A percentile compares a stretch with the other conserved stretches of the same genome.
These are phyloP conservation scores for Ceratobasidium papillatum DNA, from an alignment of 1,284 basidiomycete genomes.

Conservation along the genomic window DNA sequence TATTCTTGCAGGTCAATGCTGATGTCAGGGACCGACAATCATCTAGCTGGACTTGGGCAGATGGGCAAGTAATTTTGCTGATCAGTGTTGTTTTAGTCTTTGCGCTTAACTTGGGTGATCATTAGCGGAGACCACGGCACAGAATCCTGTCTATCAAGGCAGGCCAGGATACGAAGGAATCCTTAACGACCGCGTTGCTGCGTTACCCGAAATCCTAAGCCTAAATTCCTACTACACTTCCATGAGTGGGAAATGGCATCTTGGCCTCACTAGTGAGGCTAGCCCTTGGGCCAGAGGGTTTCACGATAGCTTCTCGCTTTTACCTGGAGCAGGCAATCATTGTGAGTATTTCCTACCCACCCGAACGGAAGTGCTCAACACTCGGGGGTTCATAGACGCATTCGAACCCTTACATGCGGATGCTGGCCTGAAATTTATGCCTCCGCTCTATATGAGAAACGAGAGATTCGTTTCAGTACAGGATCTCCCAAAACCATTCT, in stretches of 20 bases:
- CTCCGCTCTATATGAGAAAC: conserved; percentile 13
- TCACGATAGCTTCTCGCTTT: background rate
- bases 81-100: background rate
- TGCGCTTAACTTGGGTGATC: background rate
- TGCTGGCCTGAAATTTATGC: background rate
- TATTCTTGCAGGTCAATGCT: background rate
- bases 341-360: background rate
- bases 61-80: background rate
- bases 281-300: conserved; percentile 22
- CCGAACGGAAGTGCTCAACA: too few relatives aligned
- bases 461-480: background rate
- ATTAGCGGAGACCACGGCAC: conserved; percentile 3
- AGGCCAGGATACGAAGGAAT: background rate
- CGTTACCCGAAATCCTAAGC: background rate
- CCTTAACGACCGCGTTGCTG: conserved; percentile 1
- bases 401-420: conserved; percentile 9
- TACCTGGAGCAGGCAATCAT: conserved; percentile 12
- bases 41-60: conserved; percentile 8
- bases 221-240: background rate
- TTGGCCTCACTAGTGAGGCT: conserved; percentile 2
- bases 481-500: conserved; percentile 11
- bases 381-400: too few relatives aligned
- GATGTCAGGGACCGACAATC: conserved; percentile 19
- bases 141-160: conserved; percentile 2
- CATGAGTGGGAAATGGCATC: conserved; percentile 17